Evolutionary conservation across 306 rosid species (phyloP).

Genomic region (Quercus variabilis): DNA sequence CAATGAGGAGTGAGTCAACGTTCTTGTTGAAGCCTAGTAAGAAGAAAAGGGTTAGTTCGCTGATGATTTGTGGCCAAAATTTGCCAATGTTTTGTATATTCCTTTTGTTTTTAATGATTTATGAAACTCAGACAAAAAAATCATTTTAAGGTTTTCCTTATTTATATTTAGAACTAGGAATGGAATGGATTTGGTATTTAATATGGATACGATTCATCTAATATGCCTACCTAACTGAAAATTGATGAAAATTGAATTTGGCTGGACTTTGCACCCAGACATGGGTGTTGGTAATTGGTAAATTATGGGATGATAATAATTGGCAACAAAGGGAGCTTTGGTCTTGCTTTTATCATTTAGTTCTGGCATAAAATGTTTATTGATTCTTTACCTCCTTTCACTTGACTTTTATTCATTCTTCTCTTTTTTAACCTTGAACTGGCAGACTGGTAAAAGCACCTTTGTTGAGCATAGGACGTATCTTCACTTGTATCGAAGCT

Average conservation of each 20-base stretch:
- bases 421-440: conserved; percentile 12
- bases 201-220: neutral
- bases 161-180: neutral
- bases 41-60: conserved; percentile 72
- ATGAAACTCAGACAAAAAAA: conserved; percentile 4
- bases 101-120: neutral
- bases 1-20: conserved; percentile 51
- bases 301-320: neutral
- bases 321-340: neutral
- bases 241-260: neutral
- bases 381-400: neutral
- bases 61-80: conserved; percentile 1
- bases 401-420: neutral
- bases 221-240: neutral
- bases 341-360: neutral
- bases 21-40: conserved; percentile 59
- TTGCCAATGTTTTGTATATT: neutral
- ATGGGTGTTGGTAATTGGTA: conserved; percentile 8
- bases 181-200: neutral
- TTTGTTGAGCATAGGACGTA: conserved; percentile 95
- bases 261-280: neutral
- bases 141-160: neutral
- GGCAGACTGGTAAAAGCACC: conserved; percentile 93
- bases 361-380: neutral
- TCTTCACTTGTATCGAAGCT: conserved; percentile 88